Evolutionary conservation across 2,329 filamentous ascomycete genomes (phyloP).

Genomic region (Venturia aucupariae): DNA sequence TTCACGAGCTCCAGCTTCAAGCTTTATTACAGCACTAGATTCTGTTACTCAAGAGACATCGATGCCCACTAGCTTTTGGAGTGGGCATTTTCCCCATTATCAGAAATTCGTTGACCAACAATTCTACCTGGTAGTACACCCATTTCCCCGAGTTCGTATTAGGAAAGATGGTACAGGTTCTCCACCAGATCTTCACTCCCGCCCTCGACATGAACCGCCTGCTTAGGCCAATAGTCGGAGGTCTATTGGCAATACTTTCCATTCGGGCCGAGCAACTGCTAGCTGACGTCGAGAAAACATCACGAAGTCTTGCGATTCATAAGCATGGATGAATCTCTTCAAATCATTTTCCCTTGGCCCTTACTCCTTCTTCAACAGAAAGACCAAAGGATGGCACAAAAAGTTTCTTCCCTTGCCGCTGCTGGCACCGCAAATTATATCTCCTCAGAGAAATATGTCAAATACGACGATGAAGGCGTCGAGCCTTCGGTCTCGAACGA

Average conservation of each 20-base stretch:
- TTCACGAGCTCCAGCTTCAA: too few species aligned
- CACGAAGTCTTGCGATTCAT: neutral
- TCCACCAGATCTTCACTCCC: neutral
- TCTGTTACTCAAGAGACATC: too few species aligned
- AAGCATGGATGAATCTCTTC: neutral
- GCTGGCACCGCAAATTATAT: neutral
- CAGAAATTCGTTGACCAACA: slow-evolving; percentile 30
- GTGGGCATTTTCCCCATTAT: too few species aligned
- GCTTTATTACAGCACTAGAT: too few species aligned
- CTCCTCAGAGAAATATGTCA: slow-evolving; percentile 26
- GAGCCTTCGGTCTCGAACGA: slow-evolving; percentile 34
- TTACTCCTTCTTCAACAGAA: neutral
- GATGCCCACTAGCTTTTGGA: too few species aligned
- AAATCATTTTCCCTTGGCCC: neutral
- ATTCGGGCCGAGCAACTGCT: neutral
- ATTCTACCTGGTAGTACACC: slow-evolving; percentile 25
- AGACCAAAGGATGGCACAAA: neutral
- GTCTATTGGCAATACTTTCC: neutral
- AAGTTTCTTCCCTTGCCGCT: neutral
- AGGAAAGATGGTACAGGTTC: neutral
- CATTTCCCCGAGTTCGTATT: too few species aligned
- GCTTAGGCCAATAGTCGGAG: neutral
- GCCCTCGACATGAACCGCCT: neutral
- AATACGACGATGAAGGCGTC: slow-evolving; percentile 33
- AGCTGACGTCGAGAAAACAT: neutral